Evolutionary conservation across 139 green algal species (phyloP), one percentile per base, ranked within the genome.

Genomic region (Mesotaenium endlicherianum): DNA sequence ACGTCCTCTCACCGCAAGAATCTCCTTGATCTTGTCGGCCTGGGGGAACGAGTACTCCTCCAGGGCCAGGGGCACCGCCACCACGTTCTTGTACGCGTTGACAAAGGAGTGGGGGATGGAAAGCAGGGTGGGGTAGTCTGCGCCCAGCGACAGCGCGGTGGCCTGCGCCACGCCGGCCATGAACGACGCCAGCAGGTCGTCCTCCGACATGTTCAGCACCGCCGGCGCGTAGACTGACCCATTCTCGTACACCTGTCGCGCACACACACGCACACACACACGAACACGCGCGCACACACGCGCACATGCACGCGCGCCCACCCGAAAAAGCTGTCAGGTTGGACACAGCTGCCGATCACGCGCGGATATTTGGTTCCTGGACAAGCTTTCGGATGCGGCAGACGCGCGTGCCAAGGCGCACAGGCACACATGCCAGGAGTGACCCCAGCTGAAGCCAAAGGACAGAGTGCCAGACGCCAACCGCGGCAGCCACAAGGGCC

Each of bases 11-110:
- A 82, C 75, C 44, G 74, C 82, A 44, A 89, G 60, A 83, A 90
- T 90, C 69, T 89, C 84, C 84, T 89, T 89, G 84, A 89, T 58
- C 69, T 89, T 90, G 69, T 89, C 84, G 1, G 84, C 84, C 2
- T 75, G 84, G 0, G 84, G 84, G 84, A 89, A 89, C 16, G 84
- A 90, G 70, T 90, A 89, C 20, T 90, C 36, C 8, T 80, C 71
- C 34, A 86, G 6, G 42, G 36, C 80, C 3, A 88, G 77, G 17
- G 68, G 85, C 36, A 99, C 89, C 50, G 95, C 93, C 78, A 99
- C 91, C 84, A 98, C 93, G 89, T 98, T 98, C 94, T 99, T 99
- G 96, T 97, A 99, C 79, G 88, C 92, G 77, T 99, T 97, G 92
- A 99, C 91, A 77, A 99, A 88, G 60, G 88, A 88, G 92, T 99